Percentiles rank a stretch among this genome's conserved stretches.
These are phyloP conservation scores for Chamaecrista fasciculata DNA, from an alignment of 306 rosid genomes.

Conservation along the genomic window DNA sequence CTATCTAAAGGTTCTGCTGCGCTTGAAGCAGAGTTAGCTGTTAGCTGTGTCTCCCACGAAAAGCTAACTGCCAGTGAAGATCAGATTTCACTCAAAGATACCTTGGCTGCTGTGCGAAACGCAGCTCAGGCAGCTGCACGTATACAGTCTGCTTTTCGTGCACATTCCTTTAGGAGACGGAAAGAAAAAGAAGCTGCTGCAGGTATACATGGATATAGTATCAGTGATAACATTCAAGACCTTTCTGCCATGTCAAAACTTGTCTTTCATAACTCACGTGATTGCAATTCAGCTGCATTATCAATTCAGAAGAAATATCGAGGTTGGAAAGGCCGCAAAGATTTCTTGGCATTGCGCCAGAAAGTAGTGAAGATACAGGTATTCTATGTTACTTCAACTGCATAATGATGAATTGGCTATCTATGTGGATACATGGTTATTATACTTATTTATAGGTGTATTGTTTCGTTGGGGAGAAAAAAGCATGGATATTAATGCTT, in stretches of 20 bases:
- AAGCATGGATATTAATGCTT: neutral
- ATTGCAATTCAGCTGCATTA: slow-evolving; percentile 72
- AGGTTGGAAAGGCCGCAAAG: slow-evolving; percentile 86
- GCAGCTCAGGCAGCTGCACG: slow-evolving; percentile 91
- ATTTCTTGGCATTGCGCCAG: slow-evolving; percentile 67
- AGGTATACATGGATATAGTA: slow-evolving; percentile 46
- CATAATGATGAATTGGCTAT: slow-evolving; percentile 19
- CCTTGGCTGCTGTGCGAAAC: slow-evolving; percentile 83
- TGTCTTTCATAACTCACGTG: slow-evolving; percentile 56
- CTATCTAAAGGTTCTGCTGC: slow-evolving; percentile 61
- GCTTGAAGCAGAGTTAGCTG: slow-evolving; percentile 67
- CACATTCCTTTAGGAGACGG: slow-evolving; percentile 68
- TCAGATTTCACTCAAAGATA: slow-evolving; percentile 50
- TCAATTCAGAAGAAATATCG: slow-evolving; percentile 93
- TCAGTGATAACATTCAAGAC: slow-evolving; percentile 45
- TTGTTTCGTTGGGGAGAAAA: neutral
- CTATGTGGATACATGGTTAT: slow-evolving; percentile 3
- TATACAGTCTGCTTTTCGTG: slow-evolving; percentile 93
- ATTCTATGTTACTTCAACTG: slow-evolving; percentile 18
- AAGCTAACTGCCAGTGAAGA: slow-evolving; percentile 49
- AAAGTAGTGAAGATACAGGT: slow-evolving; percentile 97
- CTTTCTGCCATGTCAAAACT: slow-evolving; percentile 65
- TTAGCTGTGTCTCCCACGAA: slow-evolving; percentile 49
- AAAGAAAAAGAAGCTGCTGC: slow-evolving; percentile 42
- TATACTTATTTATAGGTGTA: neutral